Evolutionary conservation across 1,284 basidiomycete genomes (phyloP), one percentile per base, ranked within the genome.

Genomic region (Xerocomus cyaneibrunnescens): DNA sequence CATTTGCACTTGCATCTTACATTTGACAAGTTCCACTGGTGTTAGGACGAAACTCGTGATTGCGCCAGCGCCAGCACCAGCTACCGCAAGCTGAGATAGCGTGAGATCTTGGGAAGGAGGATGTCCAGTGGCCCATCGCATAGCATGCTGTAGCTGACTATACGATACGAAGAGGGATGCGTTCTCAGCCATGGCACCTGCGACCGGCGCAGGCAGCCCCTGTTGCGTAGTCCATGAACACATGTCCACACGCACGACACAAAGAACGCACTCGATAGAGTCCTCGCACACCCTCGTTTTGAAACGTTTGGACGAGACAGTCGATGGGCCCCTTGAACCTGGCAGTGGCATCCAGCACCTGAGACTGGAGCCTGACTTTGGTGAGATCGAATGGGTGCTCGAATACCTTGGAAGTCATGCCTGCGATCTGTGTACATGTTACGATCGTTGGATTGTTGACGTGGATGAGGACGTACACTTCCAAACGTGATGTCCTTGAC

Each of bases 1-100:
- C 81, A 93, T 89, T 70, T 98, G 95, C 1, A 98, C 96, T 74
- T 99, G 96, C 94, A 98, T 96, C 66, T 92, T 91, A 74, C 95
- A 98, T 74, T 98, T 98, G 57, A 98, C 84, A 52, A 98, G 87
- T 69, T 98, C 95, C 59, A 98, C 89, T 0, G 95, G 95, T 0
- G 95, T 98, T 85, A 98, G 74, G 46, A 96, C 79, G 67, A 96
- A 90, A 60, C 90, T 94, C 5, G 94, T 90, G 16, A 86, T 74
- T 9, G 87, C 79, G 5, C 95, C 96, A 0, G 95, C 94, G 13
- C 89, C 89, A 0, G 84, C 92, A 10, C 90, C 93, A 1, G 95
- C 89, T 3, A 94, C 57, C 0, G 83, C 84, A 23, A 95, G 77
- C 64, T 95, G 86, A 0, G 80, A 71, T 39, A 94, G 74, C 6